Evolutionary conservation across 345 rosid species (phyloP).

Genomic region (Pseudoturritis turrita): DNA sequence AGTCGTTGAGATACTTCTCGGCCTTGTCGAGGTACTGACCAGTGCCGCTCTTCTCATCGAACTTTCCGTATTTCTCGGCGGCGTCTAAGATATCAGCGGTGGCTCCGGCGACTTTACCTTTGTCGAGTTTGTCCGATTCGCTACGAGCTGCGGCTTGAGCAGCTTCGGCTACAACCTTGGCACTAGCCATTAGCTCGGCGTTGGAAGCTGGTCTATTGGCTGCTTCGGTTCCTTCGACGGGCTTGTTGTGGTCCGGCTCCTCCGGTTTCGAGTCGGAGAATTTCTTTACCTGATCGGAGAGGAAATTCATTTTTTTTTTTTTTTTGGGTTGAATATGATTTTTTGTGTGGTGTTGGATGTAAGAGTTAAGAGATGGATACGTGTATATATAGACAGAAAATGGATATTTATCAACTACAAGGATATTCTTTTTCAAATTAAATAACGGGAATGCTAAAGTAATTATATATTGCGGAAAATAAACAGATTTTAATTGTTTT

Average conservation of each 20-base stretch:
- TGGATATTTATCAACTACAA: not conserved
- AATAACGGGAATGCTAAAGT: not conserved
- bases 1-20: slow-evolving; percentile 60
- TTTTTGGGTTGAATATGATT: not conserved
- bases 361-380: not conserved
- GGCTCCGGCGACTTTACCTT: slow-evolving; percentile 54
- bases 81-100: slow-evolving; percentile 56
- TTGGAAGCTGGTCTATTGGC: slow-evolving; percentile 31
- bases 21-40: slow-evolving; percentile 74
- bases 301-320: slow-evolving; percentile 17
- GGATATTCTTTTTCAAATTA: not conserved
- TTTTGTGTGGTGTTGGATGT: not conserved
- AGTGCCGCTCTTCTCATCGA: slow-evolving; percentile 44
- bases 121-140: slow-evolving; percentile 48
- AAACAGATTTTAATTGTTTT: not conserved
- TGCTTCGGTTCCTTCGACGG: slow-evolving; percentile 16
- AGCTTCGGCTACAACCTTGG: slow-evolving; percentile 63
- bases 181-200: slow-evolving; percentile 58
- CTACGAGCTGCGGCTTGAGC: slow-evolving; percentile 41
- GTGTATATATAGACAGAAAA: slow-evolving; percentile 15
- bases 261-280: slow-evolving; percentile 13
- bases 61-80: slow-evolving; percentile 61
- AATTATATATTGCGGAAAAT: not conserved
- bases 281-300: slow-evolving; percentile 28
- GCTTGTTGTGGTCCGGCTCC: slow-evolving; percentile 26